Evolutionary conservation across 306 rosid species (phyloP).

Genomic region (Prinsepia uniflora): DNA sequence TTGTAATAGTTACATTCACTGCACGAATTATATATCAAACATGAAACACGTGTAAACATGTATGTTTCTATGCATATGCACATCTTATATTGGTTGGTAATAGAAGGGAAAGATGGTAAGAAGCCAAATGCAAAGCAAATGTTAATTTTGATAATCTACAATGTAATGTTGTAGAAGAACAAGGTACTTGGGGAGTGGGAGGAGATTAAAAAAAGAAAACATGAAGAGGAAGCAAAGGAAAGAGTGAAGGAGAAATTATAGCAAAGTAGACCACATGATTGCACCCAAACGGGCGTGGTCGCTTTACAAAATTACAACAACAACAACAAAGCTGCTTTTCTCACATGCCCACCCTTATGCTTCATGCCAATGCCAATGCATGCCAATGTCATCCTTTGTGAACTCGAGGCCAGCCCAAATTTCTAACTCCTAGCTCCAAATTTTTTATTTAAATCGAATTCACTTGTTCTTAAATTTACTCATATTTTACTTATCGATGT

Average conservation of each 20-base stretch:
- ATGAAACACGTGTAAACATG: neutral
- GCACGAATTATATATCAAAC: neutral
- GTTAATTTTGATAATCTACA: neutral
- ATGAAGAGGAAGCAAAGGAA: conserved; percentile 8
- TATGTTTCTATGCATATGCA: neutral
- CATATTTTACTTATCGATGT: no score
- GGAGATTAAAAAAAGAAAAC: conserved; percentile 12
- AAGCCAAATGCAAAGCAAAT: neutral
- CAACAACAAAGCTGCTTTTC: conserved; percentile 74
- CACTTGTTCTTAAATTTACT: neutral
- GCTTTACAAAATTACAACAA: conserved; percentile 43
- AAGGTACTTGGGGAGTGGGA: conserved; percentile 31
- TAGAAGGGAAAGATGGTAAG: conserved; percentile 24
- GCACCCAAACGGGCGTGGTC: conserved; percentile 94
- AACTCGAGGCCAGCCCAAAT: neutral
- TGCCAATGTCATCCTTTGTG: no score
- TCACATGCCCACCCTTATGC: conserved; percentile 60
- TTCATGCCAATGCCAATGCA: no score
- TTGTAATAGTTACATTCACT: no score
- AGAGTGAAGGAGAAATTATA: conserved; percentile 47
- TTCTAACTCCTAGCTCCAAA: neutral
- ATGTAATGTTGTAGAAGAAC: conserved; percentile 28
- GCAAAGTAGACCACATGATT: conserved; percentile 86
- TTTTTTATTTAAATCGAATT: neutral
- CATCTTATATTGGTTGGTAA: neutral